Conservation (phyloP, 805 yeast genomes). For the Saccharomycopsis selenospora region DNA sequence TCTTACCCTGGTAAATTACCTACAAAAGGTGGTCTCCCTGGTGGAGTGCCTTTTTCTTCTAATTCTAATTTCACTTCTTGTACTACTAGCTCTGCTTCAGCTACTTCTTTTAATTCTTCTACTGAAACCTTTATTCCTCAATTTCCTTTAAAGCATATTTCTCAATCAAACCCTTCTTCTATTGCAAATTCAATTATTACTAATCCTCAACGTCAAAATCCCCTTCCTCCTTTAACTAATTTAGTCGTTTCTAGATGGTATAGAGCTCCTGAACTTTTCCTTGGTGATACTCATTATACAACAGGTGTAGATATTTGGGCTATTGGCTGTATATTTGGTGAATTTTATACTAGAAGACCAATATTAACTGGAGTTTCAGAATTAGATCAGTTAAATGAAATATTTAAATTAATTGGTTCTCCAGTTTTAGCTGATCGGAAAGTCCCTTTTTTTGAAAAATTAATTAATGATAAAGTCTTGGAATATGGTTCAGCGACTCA, state of each 20-base stretch:
- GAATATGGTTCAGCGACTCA: slow-evolving; percentile 1
- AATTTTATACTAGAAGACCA: slow-evolving; percentile 74
- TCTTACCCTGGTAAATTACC: slow-evolving; percentile 59
- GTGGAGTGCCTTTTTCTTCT: slow-evolving; percentile 22
- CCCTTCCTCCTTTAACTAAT: slow-evolving; percentile 40
- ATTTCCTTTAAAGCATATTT: no score
- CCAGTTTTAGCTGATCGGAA: slow-evolving; percentile 37
- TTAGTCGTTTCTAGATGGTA: slow-evolving; percentile 96
- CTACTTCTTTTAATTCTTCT: neutral
- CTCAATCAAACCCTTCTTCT: neutral
- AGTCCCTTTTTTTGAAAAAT: slow-evolving; percentile 18
- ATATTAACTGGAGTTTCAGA: slow-evolving; percentile 82
- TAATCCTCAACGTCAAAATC: no score
- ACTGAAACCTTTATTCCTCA: neutral
- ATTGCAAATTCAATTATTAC: no score
- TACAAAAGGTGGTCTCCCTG: slow-evolving; percentile 25
- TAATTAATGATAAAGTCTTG: slow-evolving; percentile 11
- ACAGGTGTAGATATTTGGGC: slow-evolving; percentile 99
- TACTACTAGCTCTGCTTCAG: neutral
- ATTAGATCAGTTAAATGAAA: slow-evolving; percentile 75
- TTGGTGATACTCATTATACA: slow-evolving; percentile 82
- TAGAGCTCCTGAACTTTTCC: slow-evolving; percentile 85
- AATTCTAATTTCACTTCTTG: no score
- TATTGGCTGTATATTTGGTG: slow-evolving; percentile 91
- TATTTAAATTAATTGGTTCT: slow-evolving; percentile 76